These are phyloP conservation scores for Cercospora zeae-maydis DNA, from an alignment of 2,329 filamentous ascomycete species.

Conservation along the genomic window DNA sequence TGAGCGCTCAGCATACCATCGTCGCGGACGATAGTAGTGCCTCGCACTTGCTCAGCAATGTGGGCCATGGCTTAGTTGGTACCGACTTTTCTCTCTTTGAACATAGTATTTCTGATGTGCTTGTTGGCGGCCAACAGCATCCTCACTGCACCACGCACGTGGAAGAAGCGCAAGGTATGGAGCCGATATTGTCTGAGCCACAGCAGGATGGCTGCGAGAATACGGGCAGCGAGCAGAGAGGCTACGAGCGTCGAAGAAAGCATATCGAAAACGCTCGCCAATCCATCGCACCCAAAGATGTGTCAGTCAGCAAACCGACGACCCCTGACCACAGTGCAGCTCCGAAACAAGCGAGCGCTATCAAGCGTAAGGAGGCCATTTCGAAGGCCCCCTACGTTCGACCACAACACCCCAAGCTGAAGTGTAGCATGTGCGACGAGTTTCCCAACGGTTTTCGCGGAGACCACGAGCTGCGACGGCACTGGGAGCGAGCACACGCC, in stretches of 20 bases:
- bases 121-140: constrained; percentile 18
- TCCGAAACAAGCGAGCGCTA: neutral
- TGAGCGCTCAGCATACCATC: constrained; percentile 27
- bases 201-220: constrained; percentile 21
- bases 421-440: constrained; percentile 66
- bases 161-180: constrained; percentile 24
- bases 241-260: constrained; percentile 30
- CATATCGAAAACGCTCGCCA: constrained; percentile 33
- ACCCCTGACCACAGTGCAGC: neutral
- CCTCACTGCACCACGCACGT: constrained; percentile 17
- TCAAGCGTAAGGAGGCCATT: constrained; percentile 33
- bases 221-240: constrained; percentile 23
- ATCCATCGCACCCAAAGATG: constrained; percentile 28
- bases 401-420: constrained; percentile 67
- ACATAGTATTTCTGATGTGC: constrained; percentile 24
- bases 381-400: constrained; percentile 58
- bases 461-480: constrained; percentile 65
- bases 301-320: constrained; percentile 9
- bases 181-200: constrained; percentile 22
- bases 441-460: constrained; percentile 78
- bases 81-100: constrained; percentile 27
- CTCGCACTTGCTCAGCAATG: constrained; percentile 26
- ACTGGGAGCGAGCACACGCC: constrained; percentile 63
- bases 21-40: constrained; percentile 26
- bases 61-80: constrained; percentile 29